Percentiles rank a stretch among this genome's conserved stretches.
Conservation (phyloP, 1,284 basidiomycete genomes). For the Ganoderma lingzhi region DNA sequence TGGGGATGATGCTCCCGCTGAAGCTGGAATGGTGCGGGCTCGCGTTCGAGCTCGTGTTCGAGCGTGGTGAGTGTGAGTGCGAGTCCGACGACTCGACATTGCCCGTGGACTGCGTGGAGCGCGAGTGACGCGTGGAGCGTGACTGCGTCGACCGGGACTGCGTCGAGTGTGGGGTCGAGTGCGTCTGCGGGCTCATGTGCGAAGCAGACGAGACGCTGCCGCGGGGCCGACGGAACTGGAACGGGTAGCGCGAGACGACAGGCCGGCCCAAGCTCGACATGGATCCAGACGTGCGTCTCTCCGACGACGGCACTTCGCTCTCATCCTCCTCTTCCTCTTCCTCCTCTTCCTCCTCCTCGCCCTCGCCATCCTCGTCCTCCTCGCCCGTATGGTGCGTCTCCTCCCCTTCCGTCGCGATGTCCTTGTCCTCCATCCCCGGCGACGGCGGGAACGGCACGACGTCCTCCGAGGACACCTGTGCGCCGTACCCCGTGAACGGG, state of each 20-base stretch:
- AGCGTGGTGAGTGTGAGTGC: slow-evolving; percentile 61
- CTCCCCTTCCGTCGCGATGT: slow-evolving; percentile 38
- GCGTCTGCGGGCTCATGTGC: slow-evolving; percentile 44
- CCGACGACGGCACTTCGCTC: slow-evolving; percentile 57
- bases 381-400: slow-evolving; percentile 37
- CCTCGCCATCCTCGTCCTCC: slow-evolving; percentile 38
- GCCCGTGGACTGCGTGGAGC: slow-evolving; percentile 62
- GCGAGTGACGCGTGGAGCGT: slow-evolving; percentile 52
- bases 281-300: slow-evolving; percentile 70
- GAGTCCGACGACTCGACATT: slow-evolving; percentile 66
- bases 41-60: slow-evolving; percentile 37
- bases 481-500: slow-evolving; percentile 65
- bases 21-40: slow-evolving; percentile 45
- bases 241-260: no score
- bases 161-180: slow-evolving; percentile 50
- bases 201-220: slow-evolving; percentile 53
- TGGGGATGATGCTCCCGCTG: slow-evolving; percentile 60
- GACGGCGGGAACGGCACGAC: slow-evolving; percentile 79
- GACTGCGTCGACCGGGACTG: slow-evolving; percentile 50
- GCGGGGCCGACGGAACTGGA: slow-evolving; percentile 43
- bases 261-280: slow-evolving; percentile 83
- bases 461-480: slow-evolving; percentile 63
- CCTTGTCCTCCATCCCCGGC: slow-evolving; percentile 44
- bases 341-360: slow-evolving; percentile 41
- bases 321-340: slow-evolving; percentile 52